phyloP scores from a whole-genome alignment of 2,329 filamentous ascomycete species.

The Microdochium bolleyi region DNA sequence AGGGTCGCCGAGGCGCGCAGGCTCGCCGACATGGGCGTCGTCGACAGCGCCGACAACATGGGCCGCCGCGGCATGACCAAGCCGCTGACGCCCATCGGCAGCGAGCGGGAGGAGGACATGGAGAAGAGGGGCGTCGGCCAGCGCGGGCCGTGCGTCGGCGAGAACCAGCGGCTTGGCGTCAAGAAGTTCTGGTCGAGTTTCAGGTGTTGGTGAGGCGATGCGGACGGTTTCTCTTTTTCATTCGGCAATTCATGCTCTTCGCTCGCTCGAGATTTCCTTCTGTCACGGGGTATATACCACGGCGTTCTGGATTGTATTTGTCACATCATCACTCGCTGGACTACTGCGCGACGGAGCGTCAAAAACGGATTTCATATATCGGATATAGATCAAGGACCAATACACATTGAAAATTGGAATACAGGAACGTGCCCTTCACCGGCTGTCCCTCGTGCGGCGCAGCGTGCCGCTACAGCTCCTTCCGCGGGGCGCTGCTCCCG shows the following conservation, averaged over 20 bases:
- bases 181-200: constrained; percentile 47
- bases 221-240: neutral
- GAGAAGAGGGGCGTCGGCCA: constrained; percentile 28
- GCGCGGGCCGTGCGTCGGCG: constrained; percentile 32
- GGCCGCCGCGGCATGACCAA: constrained; percentile 48
- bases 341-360: neutral
- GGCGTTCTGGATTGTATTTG: neutral
- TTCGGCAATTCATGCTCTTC: neutral
- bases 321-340: neutral
- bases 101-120: constrained; percentile 14
- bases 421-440: too few species aligned
- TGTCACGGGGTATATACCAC: neutral
- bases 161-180: constrained; percentile 33
- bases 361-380: neutral
- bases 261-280: neutral
- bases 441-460: too few species aligned
- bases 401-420: neutral
- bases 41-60: constrained; percentile 30
- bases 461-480: neutral
- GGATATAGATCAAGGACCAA: neutral
- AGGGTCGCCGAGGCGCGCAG: constrained; percentile 51
- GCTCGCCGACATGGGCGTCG: constrained; percentile 37
- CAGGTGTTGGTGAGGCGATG: constrained; percentile 51
- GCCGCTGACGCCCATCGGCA: constrained; percentile 45
- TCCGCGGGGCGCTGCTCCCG: neutral